These are phyloP conservation scores for Beauveria varroae DNA, from an alignment of 2,329 filamentous ascomycete genomes.

Conservation along the genomic window DNA sequence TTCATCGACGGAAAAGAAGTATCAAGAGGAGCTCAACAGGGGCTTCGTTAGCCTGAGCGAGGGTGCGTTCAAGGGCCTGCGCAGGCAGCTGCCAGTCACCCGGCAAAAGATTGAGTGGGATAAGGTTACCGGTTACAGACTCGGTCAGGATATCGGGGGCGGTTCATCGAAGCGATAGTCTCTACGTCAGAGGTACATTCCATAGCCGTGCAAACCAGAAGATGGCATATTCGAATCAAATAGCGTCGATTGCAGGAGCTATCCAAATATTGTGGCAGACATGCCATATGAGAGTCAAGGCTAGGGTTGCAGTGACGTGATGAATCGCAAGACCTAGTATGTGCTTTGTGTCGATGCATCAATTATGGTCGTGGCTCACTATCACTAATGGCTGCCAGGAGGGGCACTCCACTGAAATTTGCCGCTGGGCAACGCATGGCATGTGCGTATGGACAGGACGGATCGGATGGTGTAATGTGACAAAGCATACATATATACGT, in stretches of 20 bases:
- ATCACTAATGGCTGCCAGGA: not conserved
- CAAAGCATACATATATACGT: not conserved
- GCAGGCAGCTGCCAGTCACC: slow-evolving; percentile 90
- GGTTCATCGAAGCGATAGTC: slow-evolving; percentile 49
- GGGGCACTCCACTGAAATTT: not conserved
- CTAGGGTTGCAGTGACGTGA: too few relatives aligned
- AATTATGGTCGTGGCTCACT: not conserved
- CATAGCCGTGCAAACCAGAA: not conserved
- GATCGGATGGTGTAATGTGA: not conserved
- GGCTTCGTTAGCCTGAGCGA: slow-evolving; percentile 85
- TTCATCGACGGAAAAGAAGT: slow-evolving; percentile 74
- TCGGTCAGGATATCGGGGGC: slow-evolving; percentile 73
- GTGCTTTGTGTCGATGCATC: not conserved
- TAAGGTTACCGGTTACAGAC: slow-evolving; percentile 86
- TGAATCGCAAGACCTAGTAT: too few relatives aligned
- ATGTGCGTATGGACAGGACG: not conserved
- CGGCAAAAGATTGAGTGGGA: slow-evolving; percentile 99
- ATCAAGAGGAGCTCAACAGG: slow-evolving; percentile 91
- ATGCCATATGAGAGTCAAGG: not conserved
- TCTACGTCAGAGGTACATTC: not conserved
- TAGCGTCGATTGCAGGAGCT: not conserved
- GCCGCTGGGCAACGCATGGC: not conserved
- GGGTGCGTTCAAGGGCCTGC: slow-evolving; percentile 87
- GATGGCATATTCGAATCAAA: not conserved
- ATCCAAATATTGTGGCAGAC: not conserved